These are phyloP conservation scores for Claviceps spartinae DNA, from an alignment of 2,329 filamentous ascomycete genomes.

Conservation along the genomic window DNA sequence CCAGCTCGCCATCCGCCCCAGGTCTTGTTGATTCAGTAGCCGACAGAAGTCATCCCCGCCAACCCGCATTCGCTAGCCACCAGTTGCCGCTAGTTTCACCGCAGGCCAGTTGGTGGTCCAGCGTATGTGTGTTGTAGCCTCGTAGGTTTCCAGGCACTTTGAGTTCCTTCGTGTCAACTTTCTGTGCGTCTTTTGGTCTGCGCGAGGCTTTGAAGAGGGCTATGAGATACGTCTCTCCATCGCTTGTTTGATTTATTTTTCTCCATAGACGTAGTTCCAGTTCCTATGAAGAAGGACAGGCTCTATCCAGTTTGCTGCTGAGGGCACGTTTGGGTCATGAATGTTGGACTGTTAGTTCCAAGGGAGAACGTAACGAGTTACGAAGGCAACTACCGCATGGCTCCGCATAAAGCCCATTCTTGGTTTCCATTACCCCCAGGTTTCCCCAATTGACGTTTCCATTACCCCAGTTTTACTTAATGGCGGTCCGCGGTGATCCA, in stretches of 20 bases:
- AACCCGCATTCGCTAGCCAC: background rate
- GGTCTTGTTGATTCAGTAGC: background rate
- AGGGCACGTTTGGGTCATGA: too few relatives aligned
- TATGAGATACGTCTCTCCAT: too few relatives aligned
- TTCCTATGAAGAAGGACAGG: too few relatives aligned
- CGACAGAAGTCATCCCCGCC: background rate
- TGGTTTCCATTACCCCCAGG: conserved; percentile 24
- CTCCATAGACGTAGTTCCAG: too few relatives aligned
- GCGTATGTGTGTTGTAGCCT: background rate
- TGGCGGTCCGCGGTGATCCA: conserved; percentile 7
- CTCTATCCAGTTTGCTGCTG: too few relatives aligned
- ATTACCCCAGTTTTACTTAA: conserved; percentile 28
- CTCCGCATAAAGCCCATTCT: background rate
- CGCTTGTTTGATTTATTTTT: too few relatives aligned
- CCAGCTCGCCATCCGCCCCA: background rate
- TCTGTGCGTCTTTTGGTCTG: too few relatives aligned
- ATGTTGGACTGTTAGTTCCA: background rate
- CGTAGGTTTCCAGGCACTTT: background rate
- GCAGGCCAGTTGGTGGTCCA: background rate
- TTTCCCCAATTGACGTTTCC: conserved; percentile 18
- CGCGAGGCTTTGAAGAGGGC: too few relatives aligned
- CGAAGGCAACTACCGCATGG: background rate
- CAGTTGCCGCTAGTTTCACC: background rate
- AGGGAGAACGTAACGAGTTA: too few relatives aligned
- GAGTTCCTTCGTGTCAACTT: background rate